Evolutionary conservation across 2,329 filamentous ascomycete species (phyloP), one percentile per base, ranked within the genome.

Genomic region (Colletotrichum sp.): DNA sequence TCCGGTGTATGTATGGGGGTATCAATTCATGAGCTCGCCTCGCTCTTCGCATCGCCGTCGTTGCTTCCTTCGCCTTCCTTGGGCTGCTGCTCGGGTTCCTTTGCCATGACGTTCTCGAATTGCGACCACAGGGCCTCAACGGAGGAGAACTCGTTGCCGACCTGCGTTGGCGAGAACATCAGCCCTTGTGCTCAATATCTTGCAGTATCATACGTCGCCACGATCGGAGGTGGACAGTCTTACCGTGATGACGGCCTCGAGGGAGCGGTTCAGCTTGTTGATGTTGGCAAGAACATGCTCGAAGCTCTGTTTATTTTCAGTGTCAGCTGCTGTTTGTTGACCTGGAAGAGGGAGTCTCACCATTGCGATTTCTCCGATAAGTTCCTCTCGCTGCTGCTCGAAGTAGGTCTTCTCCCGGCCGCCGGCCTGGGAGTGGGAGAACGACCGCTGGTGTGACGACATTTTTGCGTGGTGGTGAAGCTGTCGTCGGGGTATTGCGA

Each of bases 91-190:
- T 86, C 87, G 4, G 86, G 85, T 72, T 94, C 90, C 81, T 94
- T 95, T 10, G 92, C 95, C 96, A 98, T 99, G 80, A 99, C 96
- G 79, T 93, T 95, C 86, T 99, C 97, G 82, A 99, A 99, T 81
- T 98, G 95, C 52, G 95, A 98, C 97, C 97, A 99, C 18, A 99
- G 90, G 34, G 95, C 96, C 85, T 99, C 97, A 59, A 99, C 97
- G 6, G 95, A 96, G n/a, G 95, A 93, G 86, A 99, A 98, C 82
- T 99, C 97, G 85, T 98, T 98, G 48, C 97, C 97, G 68, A 99
- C 93, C 93, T 95, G 71, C 26, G 13, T 10, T 21, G 4, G 8
- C 18, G 34, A 14, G 7, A 0, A 2, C 2, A 26, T 64, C 21
- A 64, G 32, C 34, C 18, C 34, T 3, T 18, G 7, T 21, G 0